Conservation (phyloP, 176 grass and related monocot species). For the Sorghum bicolor region Sorghum_bicolor_NCBIv3 NC_012873.2:4771501-4772000, state of each 20-base stretch:
- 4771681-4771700: background rate
- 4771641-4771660: background rate
- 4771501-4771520: background rate
- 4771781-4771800: background rate
- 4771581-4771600: background rate
- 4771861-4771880: background rate
- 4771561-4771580: background rate
- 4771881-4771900: background rate
- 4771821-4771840: background rate
- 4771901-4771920: background rate
- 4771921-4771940: background rate
- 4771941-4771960: background rate
- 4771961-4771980: background rate
- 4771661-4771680: background rate
- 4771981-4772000: background rate
- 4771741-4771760: background rate
- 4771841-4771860: background rate
- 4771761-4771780: background rate
- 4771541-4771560: conserved; percentile 13
- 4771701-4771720: background rate
- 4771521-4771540: background rate
- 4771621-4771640: background rate
- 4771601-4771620: background rate
- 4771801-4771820: background rate
- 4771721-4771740: background rate